phyloP scores from a whole-genome alignment of 768 basidiomycete genomes.

The Cyclocybe aegerita region DNA sequence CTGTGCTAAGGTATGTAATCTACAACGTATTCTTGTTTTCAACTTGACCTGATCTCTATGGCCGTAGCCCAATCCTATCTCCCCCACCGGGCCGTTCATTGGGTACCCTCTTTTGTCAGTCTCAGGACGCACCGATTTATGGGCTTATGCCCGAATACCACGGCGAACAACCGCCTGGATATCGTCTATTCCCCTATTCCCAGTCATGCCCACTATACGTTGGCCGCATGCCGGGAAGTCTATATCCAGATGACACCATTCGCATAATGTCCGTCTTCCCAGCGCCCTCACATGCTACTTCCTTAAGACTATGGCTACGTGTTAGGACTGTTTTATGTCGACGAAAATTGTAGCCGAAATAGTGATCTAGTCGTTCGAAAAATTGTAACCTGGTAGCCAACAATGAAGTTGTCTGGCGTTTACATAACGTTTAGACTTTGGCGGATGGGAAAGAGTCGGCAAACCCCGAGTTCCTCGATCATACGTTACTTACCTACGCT shows the following conservation, averaged over 20 bases:
- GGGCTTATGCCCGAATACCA: slow-evolving; percentile 21
- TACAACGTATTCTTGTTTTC: neutral
- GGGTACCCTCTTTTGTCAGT: slow-evolving; percentile 3
- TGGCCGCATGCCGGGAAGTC: slow-evolving; percentile 13
- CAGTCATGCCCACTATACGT: slow-evolving; percentile 22
- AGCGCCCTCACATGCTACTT: no score
- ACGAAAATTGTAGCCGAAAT: no score
- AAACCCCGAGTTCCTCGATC: no score
- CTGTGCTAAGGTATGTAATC: slow-evolving; percentile 3
- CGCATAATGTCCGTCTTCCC: no score
- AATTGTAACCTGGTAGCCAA: no score
- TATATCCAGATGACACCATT: slow-evolving; percentile 8
- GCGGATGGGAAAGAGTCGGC: no score
- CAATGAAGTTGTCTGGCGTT: no score
- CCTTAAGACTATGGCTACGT: no score
- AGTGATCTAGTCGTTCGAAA: no score
- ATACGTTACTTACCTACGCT: no score
- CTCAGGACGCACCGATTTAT: neutral
- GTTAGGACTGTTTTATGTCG: no score
- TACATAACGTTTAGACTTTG: no score
- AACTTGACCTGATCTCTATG: neutral
- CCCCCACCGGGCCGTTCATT: neutral
- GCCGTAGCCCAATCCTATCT: slow-evolving; percentile 3
- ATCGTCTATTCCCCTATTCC: slow-evolving; percentile 26
- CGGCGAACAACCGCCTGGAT: slow-evolving; percentile 19